These are phyloP conservation scores for Malassezia dermatis DNA, from an alignment of 1,284 basidiomycete genomes.

Conservation along the genomic window DNA sequence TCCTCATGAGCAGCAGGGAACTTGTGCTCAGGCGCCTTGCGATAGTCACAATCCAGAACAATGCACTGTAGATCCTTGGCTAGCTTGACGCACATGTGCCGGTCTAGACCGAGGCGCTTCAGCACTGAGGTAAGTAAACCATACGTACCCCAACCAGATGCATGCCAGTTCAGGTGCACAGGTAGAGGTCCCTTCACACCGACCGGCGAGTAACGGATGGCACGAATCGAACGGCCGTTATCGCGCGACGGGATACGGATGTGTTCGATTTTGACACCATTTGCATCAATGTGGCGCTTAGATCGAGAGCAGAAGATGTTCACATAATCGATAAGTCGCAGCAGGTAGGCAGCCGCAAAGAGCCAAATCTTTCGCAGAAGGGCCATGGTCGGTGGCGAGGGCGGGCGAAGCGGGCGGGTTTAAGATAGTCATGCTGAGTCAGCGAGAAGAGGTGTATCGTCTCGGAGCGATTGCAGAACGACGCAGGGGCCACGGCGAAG, in stretches of 20 bases:
- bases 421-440: not conserved
- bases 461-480: not conserved
- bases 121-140: not conserved
- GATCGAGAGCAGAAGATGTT: not conserved
- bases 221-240: conserved; percentile 7
- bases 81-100: not conserved
- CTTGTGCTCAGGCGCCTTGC: conserved; percentile 34
- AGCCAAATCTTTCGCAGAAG: not conserved
- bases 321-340: conserved; percentile 2
- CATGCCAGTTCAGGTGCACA: conserved; percentile 25
- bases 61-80: conserved; percentile 13
- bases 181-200: conserved; percentile 14
- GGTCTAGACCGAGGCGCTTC: conserved; percentile 14
- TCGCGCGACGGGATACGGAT: conserved; percentile 15
- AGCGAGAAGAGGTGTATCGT: not conserved
- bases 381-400: not conserved
- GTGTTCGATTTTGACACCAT: conserved; percentile 5
- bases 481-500: not conserved
- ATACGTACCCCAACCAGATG: conserved; percentile 18
- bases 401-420: not conserved
- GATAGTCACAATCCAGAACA: conserved; percentile 35
- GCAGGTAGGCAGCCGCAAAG: not conserved
- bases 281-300: not conserved
- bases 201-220: conserved; percentile 9
- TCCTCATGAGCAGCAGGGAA: conserved; percentile 35